These are phyloP conservation scores for Telopea speciosissima DNA, from an alignment of 177 flowering plant genomes.

Conservation along the genomic window DNA sequence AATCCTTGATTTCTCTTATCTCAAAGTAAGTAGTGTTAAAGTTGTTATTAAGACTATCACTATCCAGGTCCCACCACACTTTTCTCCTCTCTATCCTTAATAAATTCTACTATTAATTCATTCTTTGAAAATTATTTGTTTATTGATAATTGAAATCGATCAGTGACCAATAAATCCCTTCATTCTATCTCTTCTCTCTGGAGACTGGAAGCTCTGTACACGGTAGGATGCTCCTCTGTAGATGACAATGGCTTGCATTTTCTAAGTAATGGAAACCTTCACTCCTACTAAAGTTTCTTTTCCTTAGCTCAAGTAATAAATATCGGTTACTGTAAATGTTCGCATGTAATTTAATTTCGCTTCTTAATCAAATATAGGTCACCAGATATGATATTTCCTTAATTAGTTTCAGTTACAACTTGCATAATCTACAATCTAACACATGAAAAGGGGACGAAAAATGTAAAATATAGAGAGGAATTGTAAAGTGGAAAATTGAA, in stretches of 20 bases:
- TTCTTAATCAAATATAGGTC: not conserved
- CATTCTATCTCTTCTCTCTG: too few species aligned
- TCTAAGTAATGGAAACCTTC: constrained; percentile 15
- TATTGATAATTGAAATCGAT: not conserved
- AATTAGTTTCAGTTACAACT: not conserved
- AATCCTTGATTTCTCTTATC: constrained; percentile 60
- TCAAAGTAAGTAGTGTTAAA: constrained; percentile 35
- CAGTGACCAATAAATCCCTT: too few species aligned
- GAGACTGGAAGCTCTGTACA: too few species aligned
- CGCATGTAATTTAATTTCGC: not conserved
- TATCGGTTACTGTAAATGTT: not conserved
- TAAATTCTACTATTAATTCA: not conserved
- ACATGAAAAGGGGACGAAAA: too few species aligned
- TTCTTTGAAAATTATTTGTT: not conserved
- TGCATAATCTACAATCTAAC: too few species aligned
- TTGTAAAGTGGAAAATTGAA: not conserved
- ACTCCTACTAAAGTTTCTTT: constrained; percentile 13
- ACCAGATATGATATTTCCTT: too few species aligned
- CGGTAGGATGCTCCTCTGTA: too few species aligned
- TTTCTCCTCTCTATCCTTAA: too few species aligned
- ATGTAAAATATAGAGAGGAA: too few species aligned
- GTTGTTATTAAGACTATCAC: too few species aligned
- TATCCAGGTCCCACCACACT: too few species aligned
- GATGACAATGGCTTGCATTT: too few species aligned
- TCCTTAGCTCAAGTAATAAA: not conserved